Evolutionary conservation across 192 early-diverging fungal genomes (phyloP).

Genomic region (Coemansia sp.): DNA sequence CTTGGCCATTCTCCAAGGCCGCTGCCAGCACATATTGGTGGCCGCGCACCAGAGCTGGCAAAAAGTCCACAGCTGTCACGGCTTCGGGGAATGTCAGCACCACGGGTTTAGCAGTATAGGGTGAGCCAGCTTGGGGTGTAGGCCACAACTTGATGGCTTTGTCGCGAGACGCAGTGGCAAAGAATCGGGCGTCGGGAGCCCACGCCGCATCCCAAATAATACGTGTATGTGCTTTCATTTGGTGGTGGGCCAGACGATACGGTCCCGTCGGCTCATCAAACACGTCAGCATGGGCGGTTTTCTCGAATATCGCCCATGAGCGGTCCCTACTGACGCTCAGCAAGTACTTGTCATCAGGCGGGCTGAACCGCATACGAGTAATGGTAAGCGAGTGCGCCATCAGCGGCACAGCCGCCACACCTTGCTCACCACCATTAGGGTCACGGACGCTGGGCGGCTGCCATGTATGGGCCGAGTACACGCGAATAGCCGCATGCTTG

Average conservation of each 20-base stretch:
- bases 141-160: constrained; percentile 84
- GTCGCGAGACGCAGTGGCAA: constrained; percentile 92
- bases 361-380: constrained; percentile 79
- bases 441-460: constrained; percentile 14
- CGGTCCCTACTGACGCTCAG: constrained; percentile 86
- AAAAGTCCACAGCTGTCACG: constrained; percentile 84
- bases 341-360: constrained; percentile 59
- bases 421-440: background rate
- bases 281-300: constrained; percentile 38
- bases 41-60: constrained; percentile 21
- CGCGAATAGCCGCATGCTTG: constrained; percentile 36
- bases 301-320: constrained; percentile 78
- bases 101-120: constrained; percentile 40
- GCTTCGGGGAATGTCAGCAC: constrained; percentile 73
- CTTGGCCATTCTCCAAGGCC: constrained; percentile 79
- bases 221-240: constrained; percentile 81
- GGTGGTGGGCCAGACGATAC: constrained; percentile 57
- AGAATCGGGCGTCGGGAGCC: constrained; percentile 71
- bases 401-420: constrained; percentile 50
- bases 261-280: constrained; percentile 23
- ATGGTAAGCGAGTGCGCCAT: constrained; percentile 83
- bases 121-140: constrained; percentile 2
- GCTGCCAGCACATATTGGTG: constrained; percentile 68
- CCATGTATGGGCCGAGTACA: constrained; percentile 34
- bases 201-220: constrained; percentile 93